Base-by-base conservation (phyloP, 78 protist species). In the Dictyostelium capitatum region DNA sequence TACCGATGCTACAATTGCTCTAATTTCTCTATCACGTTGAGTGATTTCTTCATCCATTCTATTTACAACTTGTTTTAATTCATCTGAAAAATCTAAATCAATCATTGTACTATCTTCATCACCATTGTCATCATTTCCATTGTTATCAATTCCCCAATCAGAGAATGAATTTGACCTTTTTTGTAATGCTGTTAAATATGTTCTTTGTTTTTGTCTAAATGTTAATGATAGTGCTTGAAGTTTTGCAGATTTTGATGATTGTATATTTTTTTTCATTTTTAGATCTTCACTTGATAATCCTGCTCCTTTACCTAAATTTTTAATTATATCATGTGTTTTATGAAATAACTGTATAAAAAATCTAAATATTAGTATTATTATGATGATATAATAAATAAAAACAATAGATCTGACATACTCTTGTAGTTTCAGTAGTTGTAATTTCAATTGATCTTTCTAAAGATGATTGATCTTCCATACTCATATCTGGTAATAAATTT, bases 191-290 rank as follows among this genome's bases (percentile, higher is more conserved):
- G 30, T 64, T 32, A 87, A 50, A 77, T 77, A 87, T 19, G 17
- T 32, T 64, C 72, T 77, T 77, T 87, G 92, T 77, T 48, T 77
- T 65, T 64, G 72, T 64, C 75, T 87, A 75, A 87, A 87, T 62
- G 14, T 19, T 11, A 62, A 1, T 64, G 92, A 77, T 50, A 87
- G 14, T 28, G 9, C 32, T 20, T 87, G 92, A 48, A 87, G 25
- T 64, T 87, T 32, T 1, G 30, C 47, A 4, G 70, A 87, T 51
- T 77, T 87, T 47, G 92, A 67, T n/a, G 82, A 25, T 50, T 87
- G 78, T 47, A 77, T 64, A 87, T 87, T 87, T 75, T 87, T 87
- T 65, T 77, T 87, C 6, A 87, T 20, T 28, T 87, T 87, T 32
- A 7, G 6, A 17, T 87, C 92, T 6, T 87, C 92, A 4, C 32